Evolutionary conservation across 164 flowering plant species (phyloP).

Genomic region (Paratinospora sagittata): DNA sequence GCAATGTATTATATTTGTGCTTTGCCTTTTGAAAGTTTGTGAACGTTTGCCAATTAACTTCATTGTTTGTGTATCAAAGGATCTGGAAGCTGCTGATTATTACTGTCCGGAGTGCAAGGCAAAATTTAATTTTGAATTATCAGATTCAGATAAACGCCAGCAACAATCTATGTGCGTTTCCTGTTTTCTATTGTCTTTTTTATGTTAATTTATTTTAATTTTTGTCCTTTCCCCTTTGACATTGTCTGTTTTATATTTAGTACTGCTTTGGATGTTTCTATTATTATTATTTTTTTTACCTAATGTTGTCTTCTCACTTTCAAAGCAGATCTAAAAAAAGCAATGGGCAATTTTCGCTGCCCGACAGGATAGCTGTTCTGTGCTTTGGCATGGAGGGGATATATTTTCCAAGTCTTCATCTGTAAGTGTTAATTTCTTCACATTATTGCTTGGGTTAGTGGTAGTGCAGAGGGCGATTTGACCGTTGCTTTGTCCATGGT

Average conservation of each 20-base stretch:
- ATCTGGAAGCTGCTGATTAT: slow-evolving; percentile 60
- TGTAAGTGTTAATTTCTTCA: slow-evolving; percentile 42
- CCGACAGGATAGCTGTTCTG: slow-evolving; percentile 55
- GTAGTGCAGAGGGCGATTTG: background rate
- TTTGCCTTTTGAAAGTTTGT: slow-evolving; percentile 9
- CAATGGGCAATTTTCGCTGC: slow-evolving; percentile 19
- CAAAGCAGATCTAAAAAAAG: slow-evolving; percentile 36
- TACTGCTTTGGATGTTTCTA: background rate
- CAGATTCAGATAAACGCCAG: slow-evolving; percentile 36
- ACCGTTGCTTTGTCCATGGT: background rate
- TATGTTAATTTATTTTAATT: background rate
- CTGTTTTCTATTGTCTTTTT: background rate
- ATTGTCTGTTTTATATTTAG: background rate
- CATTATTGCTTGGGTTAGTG: background rate
- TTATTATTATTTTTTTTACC: background rate
- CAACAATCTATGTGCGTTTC: slow-evolving; percentile 36
- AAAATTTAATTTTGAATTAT: slow-evolving; percentile 70
- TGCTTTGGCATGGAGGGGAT: slow-evolving; percentile 83
- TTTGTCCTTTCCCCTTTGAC: no score
- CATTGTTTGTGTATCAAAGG: slow-evolving; percentile 32
- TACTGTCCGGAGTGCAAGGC: slow-evolving; percentile 93
- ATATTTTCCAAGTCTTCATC: slow-evolving; percentile 68
- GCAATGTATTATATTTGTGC: background rate
- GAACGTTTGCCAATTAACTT: slow-evolving; percentile 8
- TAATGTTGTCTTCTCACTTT: slow-evolving; percentile 5